Evolutionary conservation across 177 flowering plant species (phyloP), one percentile per base, ranked within the genome.

Genomic region (Vitis hybrid): DNA sequence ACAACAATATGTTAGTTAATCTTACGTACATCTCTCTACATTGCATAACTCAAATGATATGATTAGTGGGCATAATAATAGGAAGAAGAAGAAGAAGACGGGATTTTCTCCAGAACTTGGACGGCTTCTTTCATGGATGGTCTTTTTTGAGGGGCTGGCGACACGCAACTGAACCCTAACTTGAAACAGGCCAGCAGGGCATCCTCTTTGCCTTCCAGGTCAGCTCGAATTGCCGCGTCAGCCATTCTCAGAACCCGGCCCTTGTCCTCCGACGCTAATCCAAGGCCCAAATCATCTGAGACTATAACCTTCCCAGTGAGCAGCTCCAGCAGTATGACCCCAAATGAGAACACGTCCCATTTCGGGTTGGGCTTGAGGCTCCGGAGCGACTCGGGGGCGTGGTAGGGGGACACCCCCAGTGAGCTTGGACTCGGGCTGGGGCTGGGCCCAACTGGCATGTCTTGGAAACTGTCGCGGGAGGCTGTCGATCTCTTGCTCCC

Each of bases 331-430:
- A 90, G 76, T 12, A 93, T 67, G 0, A 90, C 76, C 31, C 98
- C 98, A 54, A 82, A 92, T 2, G 98, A 87, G 79, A 83, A 93
- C 17, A 88, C 95, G 60, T 93, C 98, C 93, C 95, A 89, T 67
- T 86, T 92, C 2, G 88, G 80, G 73, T 81, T 87, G 61, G 92
- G 88, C 82, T 89, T 92, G 13, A 88, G 79, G 76, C 75, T 90
- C 64, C 86, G 75, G 20, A 91, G 83, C 38, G 91, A 84, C 83
- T 93, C 98, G 3, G 97, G 98, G 1, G 98, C 90, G 22, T 80
- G 89, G 55, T 94, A 95, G 3, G 93, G 91, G 2, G 97, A 93
- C 13, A 79, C 62, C 55, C 78, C 74, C 13, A 84, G 80, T 2
- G 83, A 81, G 15, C 82, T 73, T 0, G 90, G 86, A 60, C 87